These are phyloP conservation scores for Aspergillus sparsus DNA, from an alignment of 495 filamentous ascomycete genomes.

Conservation along the genomic window DNA sequence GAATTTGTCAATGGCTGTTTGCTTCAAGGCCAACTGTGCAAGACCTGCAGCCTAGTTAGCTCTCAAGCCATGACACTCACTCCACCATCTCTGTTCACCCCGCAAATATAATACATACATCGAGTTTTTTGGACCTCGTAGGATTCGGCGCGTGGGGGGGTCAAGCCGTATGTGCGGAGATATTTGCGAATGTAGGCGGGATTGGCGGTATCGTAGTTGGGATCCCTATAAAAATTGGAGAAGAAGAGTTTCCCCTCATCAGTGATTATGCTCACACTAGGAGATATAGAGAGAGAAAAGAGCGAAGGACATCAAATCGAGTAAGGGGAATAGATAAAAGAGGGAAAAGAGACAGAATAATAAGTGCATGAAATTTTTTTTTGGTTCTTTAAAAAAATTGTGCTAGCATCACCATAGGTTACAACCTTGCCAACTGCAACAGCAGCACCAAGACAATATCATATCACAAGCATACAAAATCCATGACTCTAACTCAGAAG, in stretches of 20 bases:
- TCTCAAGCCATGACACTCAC: neutral
- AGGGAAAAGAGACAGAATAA: constrained; percentile 5
- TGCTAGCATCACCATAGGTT: neutral
- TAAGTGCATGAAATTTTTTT: neutral
- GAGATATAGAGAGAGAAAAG: too few relatives aligned
- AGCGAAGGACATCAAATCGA: too few relatives aligned
- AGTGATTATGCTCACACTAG: neutral
- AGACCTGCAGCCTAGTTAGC: constrained; percentile 49
- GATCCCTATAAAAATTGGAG: constrained; percentile 30
- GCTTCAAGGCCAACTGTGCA: constrained; percentile 72
- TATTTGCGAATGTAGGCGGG: constrained; percentile 65
- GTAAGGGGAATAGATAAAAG: neutral
- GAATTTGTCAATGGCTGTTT: constrained; percentile 88
- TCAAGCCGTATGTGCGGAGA: constrained; percentile 70
- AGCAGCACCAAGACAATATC: neutral
- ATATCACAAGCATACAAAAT: too few relatives aligned
- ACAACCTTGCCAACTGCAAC: neutral
- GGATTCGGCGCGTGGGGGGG: constrained; percentile 68
- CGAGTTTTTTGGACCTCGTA: constrained; percentile 68
- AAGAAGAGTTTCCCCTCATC: constrained; percentile 1
- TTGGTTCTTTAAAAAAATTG: neutral
- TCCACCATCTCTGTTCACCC: neutral
- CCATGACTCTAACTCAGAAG: too few relatives aligned
- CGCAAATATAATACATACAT: constrained; percentile 51
- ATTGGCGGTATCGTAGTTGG: constrained; percentile 63